Evolutionary conservation across 805 yeast genomes (phyloP).

Genomic region (Teunomyces aglyptinius): DNA sequence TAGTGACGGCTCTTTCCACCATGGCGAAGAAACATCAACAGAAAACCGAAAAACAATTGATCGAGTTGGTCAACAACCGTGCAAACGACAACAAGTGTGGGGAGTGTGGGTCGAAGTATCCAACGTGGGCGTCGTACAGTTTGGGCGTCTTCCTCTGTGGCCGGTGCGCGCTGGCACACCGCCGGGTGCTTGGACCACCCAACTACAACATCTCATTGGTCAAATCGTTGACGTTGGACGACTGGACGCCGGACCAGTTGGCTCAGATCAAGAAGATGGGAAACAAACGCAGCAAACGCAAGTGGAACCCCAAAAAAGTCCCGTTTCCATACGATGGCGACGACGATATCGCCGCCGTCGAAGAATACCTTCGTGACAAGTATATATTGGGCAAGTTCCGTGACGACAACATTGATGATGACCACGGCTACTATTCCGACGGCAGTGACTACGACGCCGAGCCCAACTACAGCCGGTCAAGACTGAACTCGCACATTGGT

Average conservation of each 20-base stretch:
- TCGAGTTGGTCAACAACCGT: conserved; percentile 56
- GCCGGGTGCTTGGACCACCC: conserved; percentile 53
- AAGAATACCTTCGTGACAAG: conserved; percentile 61
- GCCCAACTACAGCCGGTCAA: conserved; percentile 6
- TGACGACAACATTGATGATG: conserved; percentile 36
- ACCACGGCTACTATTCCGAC: conserved; percentile 21
- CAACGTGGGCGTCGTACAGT: conserved; percentile 54
- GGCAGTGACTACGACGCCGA: conserved; percentile 13
- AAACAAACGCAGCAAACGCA: conserved; percentile 54
- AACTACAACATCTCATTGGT: conserved; percentile 54
- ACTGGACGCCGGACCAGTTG: conserved; percentile 61
- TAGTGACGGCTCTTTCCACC: background rate
- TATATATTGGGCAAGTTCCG: conserved; percentile 63
- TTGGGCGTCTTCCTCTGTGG: conserved; percentile 79
- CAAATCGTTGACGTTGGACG: conserved; percentile 70
- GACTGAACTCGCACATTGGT: conserved; percentile 10
- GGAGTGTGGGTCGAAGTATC: conserved; percentile 68
- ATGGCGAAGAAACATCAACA: conserved; percentile 43
- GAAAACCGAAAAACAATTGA: conserved; percentile 49
- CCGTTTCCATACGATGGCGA: conserved; percentile 79
- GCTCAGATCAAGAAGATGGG: conserved; percentile 49
- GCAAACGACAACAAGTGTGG: conserved; percentile 72
- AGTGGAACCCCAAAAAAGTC: conserved; percentile 67
- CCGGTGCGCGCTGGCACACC: conserved; percentile 77
- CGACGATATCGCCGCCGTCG: conserved; percentile 55